Conservation (phyloP, 805 yeast species). For the Cyberlindnera xishuangbannaensis region DNA sequence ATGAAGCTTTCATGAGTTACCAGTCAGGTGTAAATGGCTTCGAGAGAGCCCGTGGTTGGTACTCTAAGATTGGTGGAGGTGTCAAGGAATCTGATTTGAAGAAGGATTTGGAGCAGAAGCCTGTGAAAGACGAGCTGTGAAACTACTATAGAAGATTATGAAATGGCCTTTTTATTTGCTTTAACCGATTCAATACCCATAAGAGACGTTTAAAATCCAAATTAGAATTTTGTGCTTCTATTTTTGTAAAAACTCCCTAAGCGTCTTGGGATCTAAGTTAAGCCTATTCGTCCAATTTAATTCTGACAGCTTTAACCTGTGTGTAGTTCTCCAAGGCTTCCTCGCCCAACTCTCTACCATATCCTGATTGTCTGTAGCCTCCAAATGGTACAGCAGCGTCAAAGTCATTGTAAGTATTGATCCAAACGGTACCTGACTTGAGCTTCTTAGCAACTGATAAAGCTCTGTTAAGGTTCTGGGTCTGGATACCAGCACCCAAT, state of each 20-base stretch:
- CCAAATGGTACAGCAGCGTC: conserved; percentile 74
- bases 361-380: conserved; percentile 75
- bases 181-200: too few relatives aligned
- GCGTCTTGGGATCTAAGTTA: too few relatives aligned
- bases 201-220: too few relatives aligned
- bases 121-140: conserved; percentile 14
- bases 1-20: conserved; percentile 67
- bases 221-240: too few relatives aligned
- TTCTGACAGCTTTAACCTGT: conserved; percentile 71
- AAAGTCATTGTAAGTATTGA: conserved; percentile 77
- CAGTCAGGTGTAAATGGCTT: conserved; percentile 66
- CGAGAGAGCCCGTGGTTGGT: conserved; percentile 60
- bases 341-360: conserved; percentile 83
- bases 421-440: conserved; percentile 75
- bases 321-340: conserved; percentile 74
- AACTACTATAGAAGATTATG: not conserved
- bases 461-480: conserved; percentile 56
- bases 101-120: conserved; percentile 4
- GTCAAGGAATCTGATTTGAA: conserved; percentile 25
- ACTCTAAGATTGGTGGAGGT: conserved; percentile 33
- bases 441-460: conserved; percentile 56
- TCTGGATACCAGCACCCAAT: conserved; percentile 77
- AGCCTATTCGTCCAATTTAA: conserved; percentile 30
- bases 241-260: too few relatives aligned
- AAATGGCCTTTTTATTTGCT: not conserved